These are phyloP conservation scores for Blastobotrys elegans DNA, from an alignment of 1,139 yeast species.

Conservation along the genomic window DNA sequence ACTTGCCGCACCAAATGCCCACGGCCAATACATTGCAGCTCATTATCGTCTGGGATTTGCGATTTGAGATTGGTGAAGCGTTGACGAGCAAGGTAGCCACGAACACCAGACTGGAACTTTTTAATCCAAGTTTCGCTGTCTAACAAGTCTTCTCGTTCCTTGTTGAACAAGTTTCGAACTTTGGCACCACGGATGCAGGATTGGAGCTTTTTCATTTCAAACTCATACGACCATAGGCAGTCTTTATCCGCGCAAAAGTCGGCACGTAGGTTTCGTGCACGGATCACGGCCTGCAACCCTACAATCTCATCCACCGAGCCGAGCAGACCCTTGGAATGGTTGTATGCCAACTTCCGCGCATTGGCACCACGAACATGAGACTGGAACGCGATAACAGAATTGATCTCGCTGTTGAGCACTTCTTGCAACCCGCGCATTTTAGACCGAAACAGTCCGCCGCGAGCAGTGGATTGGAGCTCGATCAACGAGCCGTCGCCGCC, in stretches of 20 bases:
- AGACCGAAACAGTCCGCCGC: slow-evolving; percentile 21
- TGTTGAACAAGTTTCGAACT: slow-evolving; percentile 36
- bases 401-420: slow-evolving; percentile 18
- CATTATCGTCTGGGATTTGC: slow-evolving; percentile 24
- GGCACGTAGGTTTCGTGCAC: slow-evolving; percentile 28
- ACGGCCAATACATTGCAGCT: slow-evolving; percentile 33
- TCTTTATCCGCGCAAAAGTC: slow-evolving; percentile 29
- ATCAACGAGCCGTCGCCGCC: slow-evolving; percentile 10
- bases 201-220: slow-evolving; percentile 24
- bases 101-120: slow-evolving; percentile 41
- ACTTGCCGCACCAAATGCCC: slow-evolving; percentile 30
- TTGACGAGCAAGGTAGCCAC: slow-evolving; percentile 40
- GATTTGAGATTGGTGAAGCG: slow-evolving; percentile 20
- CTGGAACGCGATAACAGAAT: slow-evolving; percentile 19
- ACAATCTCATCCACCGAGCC: slow-evolving; percentile 26
- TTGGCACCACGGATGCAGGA: slow-evolving; percentile 51
- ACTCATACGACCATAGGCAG: slow-evolving; percentile 33
- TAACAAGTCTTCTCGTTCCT: slow-evolving; percentile 40
- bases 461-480: slow-evolving; percentile 15
- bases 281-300: slow-evolving; percentile 36
- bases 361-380: slow-evolving; percentile 16
- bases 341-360: slow-evolving; percentile 13
- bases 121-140: slow-evolving; percentile 38
- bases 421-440: slow-evolving; percentile 19
- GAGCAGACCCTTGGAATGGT: slow-evolving; percentile 4